Percentiles rank a stretch among this genome's conserved stretches.
Conservation (phyloP, 345 rosid genomes). For the Eucalyptus cladocalyx region DNA sequence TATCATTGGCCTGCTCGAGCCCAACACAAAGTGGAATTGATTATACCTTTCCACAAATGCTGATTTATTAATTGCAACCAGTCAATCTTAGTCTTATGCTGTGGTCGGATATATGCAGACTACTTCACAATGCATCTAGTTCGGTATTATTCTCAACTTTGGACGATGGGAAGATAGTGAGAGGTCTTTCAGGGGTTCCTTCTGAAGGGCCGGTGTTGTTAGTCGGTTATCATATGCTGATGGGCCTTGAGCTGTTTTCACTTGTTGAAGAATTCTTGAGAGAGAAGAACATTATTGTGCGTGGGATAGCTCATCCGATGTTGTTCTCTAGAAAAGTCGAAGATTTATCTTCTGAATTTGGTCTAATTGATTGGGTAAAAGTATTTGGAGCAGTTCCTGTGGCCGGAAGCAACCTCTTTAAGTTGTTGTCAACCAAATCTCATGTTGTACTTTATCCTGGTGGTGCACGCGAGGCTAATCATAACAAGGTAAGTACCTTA, state of each 20-base stretch:
- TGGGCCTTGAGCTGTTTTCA: conserved; percentile 56
- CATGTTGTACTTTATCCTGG: conserved; percentile 88
- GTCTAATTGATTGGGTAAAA: conserved; percentile 39
- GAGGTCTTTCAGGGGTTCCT: conserved; percentile 83
- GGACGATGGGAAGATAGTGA: conserved; percentile 73
- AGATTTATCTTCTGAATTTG: conserved; percentile 5
- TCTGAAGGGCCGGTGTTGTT: conserved; percentile 71
- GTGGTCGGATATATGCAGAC: neutral
- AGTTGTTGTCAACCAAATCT: conserved; percentile 50
- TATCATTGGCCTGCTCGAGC: neutral
- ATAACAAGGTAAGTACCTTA: conserved; percentile 30
- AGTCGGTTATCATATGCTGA: conserved; percentile 76
- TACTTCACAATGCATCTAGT: conserved; percentile 10
- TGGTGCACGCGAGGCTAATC: conserved; percentile 83
- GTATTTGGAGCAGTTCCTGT: conserved; percentile 76
- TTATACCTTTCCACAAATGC: neutral
- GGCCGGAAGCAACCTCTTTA: conserved; percentile 52
- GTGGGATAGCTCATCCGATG: conserved; percentile 71
- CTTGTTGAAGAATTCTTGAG: conserved; percentile 47
- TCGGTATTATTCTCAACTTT: conserved; percentile 58
- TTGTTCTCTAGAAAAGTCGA: conserved; percentile 12
- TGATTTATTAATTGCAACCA: neutral
- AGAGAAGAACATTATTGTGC: conserved; percentile 53
- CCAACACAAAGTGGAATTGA: neutral
- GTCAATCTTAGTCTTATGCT: neutral